phyloP scores from a whole-genome alignment of 345 rosid genomes.

The Erodium maritimum region DNA sequence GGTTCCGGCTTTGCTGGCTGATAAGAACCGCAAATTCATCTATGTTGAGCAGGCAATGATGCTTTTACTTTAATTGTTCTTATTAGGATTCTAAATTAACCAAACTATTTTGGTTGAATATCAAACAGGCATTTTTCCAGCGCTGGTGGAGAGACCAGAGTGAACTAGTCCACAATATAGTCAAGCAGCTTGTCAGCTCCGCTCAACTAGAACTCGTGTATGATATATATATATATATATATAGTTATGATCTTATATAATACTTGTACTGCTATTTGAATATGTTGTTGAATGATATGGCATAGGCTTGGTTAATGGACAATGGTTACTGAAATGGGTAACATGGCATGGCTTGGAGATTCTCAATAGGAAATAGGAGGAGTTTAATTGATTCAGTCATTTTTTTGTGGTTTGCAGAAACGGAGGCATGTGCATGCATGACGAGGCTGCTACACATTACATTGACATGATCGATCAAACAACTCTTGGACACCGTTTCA shows the following conservation, averaged over 20 bases:
- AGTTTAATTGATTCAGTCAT: not conserved
- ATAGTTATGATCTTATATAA: not conserved
- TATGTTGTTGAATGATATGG: not conserved
- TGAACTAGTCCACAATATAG: conserved; percentile 37
- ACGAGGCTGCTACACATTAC: conserved; percentile 86
- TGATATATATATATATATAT: no score
- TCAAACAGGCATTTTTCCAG: conserved; percentile 82
- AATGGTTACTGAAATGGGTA: no score
- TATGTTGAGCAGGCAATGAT: conserved; percentile 67
- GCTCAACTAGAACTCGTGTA: conserved; percentile 96
- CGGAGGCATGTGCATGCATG: conserved; percentile 98
- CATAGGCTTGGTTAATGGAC: no score
- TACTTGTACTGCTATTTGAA: not conserved
- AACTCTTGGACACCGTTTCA: conserved; percentile 82
- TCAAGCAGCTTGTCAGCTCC: conserved; percentile 48
- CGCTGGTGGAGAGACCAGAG: conserved; percentile 96
- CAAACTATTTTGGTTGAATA: not conserved
- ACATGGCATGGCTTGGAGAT: no score
- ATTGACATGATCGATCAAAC: conserved; percentile 98
- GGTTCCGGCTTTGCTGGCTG: conserved; percentile 70
- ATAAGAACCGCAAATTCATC: conserved; percentile 80
- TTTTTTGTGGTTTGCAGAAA: conserved; percentile 40
- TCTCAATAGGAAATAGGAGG: no score
- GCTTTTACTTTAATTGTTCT: not conserved
- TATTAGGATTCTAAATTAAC: not conserved